phyloP scores from a whole-genome alignment of 345 rosid genomes.

The Clausena lansium region DNA sequence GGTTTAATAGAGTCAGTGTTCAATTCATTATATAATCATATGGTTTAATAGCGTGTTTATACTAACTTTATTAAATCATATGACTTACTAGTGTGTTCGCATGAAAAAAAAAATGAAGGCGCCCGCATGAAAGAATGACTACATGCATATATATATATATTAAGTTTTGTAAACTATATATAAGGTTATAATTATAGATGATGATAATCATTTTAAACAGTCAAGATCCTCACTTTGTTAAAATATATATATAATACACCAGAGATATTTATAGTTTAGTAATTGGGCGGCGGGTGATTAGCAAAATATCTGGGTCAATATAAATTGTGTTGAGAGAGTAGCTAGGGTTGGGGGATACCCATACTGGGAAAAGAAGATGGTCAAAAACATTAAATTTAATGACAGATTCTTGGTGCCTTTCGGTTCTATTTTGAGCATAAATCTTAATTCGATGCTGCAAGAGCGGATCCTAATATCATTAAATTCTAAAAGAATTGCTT shows the following conservation, averaged over 20 bases:
- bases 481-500: background rate
- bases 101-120: too few species aligned
- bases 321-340: slow-evolving; percentile 1
- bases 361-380: background rate
- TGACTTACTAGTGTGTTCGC: too few species aligned
- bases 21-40: too few species aligned
- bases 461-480: background rate
- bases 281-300: slow-evolving; percentile 18
- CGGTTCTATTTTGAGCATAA: background rate
- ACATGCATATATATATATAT: too few species aligned
- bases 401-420: slow-evolving; percentile 4
- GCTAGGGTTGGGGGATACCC: background rate
- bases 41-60: too few species aligned
- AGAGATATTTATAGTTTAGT: slow-evolving; percentile 4
- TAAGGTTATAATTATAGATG: background rate
- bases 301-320: slow-evolving; percentile 5
- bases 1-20: fast-evolving
- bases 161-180: background rate
- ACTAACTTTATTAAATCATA: too few species aligned
- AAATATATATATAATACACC: slow-evolving; percentile 21
- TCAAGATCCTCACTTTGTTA: too few species aligned
- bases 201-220: slow-evolving; percentile 3
- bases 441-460: background rate
- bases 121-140: fast-evolving
- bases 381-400: background rate